These are phyloP conservation scores for Saussurea involucrata DNA, from an alignment of 129 eudicot species.

Conservation along the genomic window DNA sequence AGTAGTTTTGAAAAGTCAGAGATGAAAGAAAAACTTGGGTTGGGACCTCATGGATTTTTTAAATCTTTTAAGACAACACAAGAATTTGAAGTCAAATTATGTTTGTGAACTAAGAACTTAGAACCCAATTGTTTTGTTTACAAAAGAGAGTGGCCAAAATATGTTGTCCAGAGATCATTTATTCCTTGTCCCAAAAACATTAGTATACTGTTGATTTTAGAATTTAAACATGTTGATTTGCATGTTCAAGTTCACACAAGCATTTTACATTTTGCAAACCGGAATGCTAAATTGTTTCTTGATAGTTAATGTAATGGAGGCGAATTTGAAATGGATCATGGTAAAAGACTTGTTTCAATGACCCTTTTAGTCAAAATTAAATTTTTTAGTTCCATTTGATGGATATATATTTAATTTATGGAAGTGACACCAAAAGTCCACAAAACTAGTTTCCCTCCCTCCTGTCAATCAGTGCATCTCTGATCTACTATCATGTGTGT, in stretches of 20 bases:
- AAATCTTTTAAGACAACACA: neutral
- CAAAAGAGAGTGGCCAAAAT: neutral
- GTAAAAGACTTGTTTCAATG: neutral
- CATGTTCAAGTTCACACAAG: neutral
- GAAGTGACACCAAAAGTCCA: neutral
- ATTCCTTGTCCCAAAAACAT: neutral
- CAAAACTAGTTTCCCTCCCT: neutral
- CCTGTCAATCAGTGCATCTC: neutral
- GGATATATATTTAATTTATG: neutral
- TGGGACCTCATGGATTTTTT: neutral
- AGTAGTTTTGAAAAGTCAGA: neutral
- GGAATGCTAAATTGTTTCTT: neutral
- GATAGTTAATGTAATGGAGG: neutral
- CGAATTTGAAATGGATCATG: neutral
- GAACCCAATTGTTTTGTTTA: neutral
- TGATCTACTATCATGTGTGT: neutral
- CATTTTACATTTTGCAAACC: neutral
- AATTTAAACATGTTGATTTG: neutral
- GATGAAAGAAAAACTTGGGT: neutral
- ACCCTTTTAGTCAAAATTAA: neutral
- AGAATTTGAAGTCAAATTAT: neutral
- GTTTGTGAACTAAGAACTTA: neutral
- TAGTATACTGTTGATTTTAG: neutral
- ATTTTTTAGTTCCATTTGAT: neutral
- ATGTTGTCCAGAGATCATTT: neutral